A percentile compares a stretch with the other conserved stretches of the same genome.
Evolutionary conservation across 768 basidiomycete genomes (phyloP).

Genomic region (Dioszegia aurantiaca): DNA sequence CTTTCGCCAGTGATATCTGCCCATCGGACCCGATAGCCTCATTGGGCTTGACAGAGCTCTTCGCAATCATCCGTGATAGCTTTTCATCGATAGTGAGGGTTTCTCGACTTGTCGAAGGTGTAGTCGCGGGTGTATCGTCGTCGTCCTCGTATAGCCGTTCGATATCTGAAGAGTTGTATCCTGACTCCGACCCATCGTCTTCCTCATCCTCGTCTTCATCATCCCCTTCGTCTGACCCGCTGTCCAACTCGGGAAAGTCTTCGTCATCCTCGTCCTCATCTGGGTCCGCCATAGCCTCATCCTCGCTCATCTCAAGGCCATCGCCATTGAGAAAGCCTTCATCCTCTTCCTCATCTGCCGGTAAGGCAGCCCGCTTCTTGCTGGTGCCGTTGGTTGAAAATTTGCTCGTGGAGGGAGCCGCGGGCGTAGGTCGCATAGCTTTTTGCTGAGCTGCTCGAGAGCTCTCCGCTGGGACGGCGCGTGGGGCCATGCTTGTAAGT

Average conservation of each 20-base stretch:
- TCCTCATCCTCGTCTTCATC: conserved; percentile 33
- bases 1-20: conserved; percentile 44
- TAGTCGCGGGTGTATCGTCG: conserved; percentile 3
- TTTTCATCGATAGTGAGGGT: conserved; percentile 35
- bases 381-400: neutral
- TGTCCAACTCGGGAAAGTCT: conserved; percentile 41
- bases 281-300: conserved; percentile 24
- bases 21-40: conserved; percentile 43
- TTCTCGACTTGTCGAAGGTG: conserved; percentile 22
- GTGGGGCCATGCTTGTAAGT: conserved; percentile 13
- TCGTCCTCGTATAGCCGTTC: conserved; percentile 43
- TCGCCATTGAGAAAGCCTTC: conserved; percentile 9
- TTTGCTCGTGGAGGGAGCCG: neutral
- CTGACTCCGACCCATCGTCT: conserved; percentile 47
- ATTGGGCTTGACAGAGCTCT: conserved; percentile 49
- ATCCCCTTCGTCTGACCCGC: conserved; percentile 34
- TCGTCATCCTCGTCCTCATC: conserved; percentile 35
- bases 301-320: conserved; percentile 16
- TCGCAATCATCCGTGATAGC: conserved; percentile 42
- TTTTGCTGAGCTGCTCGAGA: conserved; percentile 8
- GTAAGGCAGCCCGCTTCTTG: conserved; percentile 18
- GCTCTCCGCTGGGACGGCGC: conserved; percentile 15
- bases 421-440: neutral
- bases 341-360: conserved; percentile 18
- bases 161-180: conserved; percentile 54